Conservation (phyloP, 1,284 basidiomycete species). For the Moniliophthora roreri region DNA sequence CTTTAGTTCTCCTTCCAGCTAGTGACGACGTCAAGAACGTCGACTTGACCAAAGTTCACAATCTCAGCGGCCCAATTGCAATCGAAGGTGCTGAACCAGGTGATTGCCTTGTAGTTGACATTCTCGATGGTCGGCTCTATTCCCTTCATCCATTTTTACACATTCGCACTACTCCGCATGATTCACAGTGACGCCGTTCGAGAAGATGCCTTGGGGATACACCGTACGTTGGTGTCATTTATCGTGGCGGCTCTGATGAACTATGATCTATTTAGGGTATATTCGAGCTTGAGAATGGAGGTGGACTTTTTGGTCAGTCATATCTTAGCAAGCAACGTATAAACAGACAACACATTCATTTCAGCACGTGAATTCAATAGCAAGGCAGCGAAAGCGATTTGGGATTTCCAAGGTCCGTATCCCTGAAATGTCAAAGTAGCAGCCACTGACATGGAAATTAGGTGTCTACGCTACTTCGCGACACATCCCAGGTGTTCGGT, state of each 20-base stretch:
- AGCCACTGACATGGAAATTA: constrained; percentile 20
- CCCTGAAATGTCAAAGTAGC: not conserved
- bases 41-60: constrained; percentile 67
- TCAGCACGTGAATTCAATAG: constrained; percentile 68
- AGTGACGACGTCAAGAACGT: constrained; percentile 71
- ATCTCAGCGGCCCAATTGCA: constrained; percentile 74
- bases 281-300: constrained; percentile 73
- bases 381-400: constrained; percentile 75
- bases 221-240: constrained; percentile 41
- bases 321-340: not conserved
- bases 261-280: constrained; percentile 49
- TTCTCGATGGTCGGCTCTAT: constrained; percentile 57
- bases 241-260: not conserved
- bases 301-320: constrained; percentile 66
- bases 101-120: constrained; percentile 78
- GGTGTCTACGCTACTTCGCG: constrained; percentile 69
- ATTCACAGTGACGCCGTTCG: constrained; percentile 62
- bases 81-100: constrained; percentile 78
- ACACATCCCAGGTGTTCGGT: constrained; percentile 78
- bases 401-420: constrained; percentile 66
- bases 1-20: constrained; percentile 29
- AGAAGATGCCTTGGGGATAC: constrained; percentile 82
- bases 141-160: not conserved
- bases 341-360: not conserved
- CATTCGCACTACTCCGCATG: not conserved